Conservation (phyloP, 345 rosid genomes). For the Lumnitzera racemosa region DNA sequence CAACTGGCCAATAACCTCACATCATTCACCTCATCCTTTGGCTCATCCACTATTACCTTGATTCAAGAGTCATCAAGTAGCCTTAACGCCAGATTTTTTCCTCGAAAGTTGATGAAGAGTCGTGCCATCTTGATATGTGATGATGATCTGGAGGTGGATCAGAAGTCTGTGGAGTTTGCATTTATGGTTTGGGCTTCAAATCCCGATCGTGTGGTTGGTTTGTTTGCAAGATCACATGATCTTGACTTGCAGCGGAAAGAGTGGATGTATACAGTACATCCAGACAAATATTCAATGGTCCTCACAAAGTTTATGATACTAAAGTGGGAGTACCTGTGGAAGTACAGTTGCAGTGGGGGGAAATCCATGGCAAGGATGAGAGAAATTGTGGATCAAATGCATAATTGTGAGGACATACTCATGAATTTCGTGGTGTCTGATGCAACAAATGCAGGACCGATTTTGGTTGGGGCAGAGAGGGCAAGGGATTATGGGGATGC, state of each 20-base stretch:
- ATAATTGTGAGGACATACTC: slow-evolving; percentile 19
- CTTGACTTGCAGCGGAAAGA: slow-evolving; percentile 12
- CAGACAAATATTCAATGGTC: slow-evolving; percentile 15
- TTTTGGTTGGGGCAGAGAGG: slow-evolving; percentile 17
- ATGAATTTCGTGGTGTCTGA: slow-evolving; percentile 21
- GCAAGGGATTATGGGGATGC: slow-evolving; percentile 19
- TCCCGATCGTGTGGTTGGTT: slow-evolving; percentile 12
- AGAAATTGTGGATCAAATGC: slow-evolving; percentile 13
- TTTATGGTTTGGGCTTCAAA: slow-evolving; percentile 15
- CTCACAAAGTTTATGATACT: slow-evolving; percentile 22
- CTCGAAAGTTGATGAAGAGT: slow-evolving; percentile 12
- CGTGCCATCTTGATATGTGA: slow-evolving; percentile 16
- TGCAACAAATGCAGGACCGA: slow-evolving; percentile 10
- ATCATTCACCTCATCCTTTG: slow-evolving; percentile 7
- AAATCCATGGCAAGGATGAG: slow-evolving; percentile 5
- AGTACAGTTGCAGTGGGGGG: slow-evolving; percentile 15
- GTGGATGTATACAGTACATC: slow-evolving; percentile 23
- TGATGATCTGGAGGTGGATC: slow-evolving; percentile 20
- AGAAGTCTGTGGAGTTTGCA: slow-evolving; percentile 14
- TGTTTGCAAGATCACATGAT: slow-evolving; percentile 20
- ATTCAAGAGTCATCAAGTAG: slow-evolving; percentile 15
- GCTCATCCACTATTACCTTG: slow-evolving; percentile 10
- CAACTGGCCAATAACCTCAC: slow-evolving; percentile 14
- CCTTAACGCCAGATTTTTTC: slow-evolving; percentile 19
- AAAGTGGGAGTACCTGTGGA: slow-evolving; percentile 12